Evolutionary conservation across 2,329 filamentous ascomycete genomes (phyloP), one percentile per base, ranked within the genome.

Genomic region (Scorias spongiosa): DNA sequence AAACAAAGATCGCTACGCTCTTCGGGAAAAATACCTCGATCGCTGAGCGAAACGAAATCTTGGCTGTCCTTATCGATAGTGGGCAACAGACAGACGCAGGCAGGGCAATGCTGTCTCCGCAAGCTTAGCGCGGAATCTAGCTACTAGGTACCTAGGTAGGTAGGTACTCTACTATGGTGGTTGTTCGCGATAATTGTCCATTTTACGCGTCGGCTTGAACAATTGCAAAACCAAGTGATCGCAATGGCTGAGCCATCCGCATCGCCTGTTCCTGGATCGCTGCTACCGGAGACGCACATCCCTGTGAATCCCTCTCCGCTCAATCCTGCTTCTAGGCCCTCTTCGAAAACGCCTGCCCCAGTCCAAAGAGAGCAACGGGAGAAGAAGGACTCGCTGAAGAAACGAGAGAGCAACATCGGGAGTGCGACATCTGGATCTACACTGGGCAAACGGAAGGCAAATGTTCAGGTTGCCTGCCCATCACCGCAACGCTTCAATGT

Each of bases 261-360:
- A 36, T 12, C 15, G 9, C 32, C 32, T 15, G 32, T 15, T 12
- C 12, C 15, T 12, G 11, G 12, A 12, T 36, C 32, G 12, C n/a
- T 37, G 43, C 29, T 39, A 20, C 41, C 40, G 14, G 48, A 47
- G 28, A 45, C 49, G 8, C 78, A 87, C 61, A 72, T 72, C 48
- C 82, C 83, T 4, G 71, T 78, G 10, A 70, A 86, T 2, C 77
- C 82, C 2, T 88, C 83, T 10, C 82, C 82, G 26, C 72, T 88
- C 48, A 87, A 87, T 53, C 78, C 79, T 40, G 41, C 48, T 11
- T 49, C 54, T 30, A 53, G 54, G 28, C 44, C 49, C 12, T 48
- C 50, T 28, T 57, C 56, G n/a, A 54, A 51, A 46, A 59, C 57
- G 5, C 57, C 57, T n/a, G 55, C 50, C 20, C 60, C 66, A 29